Conservation (phyloP, 1,284 basidiomycete species). For the Trichosporon asahii region DNA sequence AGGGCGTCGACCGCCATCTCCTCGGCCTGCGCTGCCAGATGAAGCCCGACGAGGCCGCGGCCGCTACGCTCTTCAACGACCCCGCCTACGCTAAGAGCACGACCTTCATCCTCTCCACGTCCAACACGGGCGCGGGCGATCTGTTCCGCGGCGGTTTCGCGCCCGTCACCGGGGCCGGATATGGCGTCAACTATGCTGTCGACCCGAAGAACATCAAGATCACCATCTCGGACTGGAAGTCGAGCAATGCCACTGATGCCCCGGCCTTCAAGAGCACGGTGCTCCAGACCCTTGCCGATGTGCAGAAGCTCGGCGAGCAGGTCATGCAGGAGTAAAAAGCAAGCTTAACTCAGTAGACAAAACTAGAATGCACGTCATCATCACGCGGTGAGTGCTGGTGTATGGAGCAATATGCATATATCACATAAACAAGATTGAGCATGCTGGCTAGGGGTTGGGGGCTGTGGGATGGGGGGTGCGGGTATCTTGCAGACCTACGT, state of each 20-base stretch:
- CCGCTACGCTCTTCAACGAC: slow-evolving; percentile 15
- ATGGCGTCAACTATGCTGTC: slow-evolving; percentile 21
- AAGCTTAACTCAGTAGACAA: not conserved
- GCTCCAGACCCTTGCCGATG: slow-evolving; percentile 12
- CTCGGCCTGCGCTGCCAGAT: slow-evolving; percentile 21
- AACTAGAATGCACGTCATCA: not conserved
- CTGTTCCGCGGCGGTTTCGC: slow-evolving; percentile 22
- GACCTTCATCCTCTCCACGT: slow-evolving; percentile 19
- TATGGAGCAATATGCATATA: slow-evolving; percentile 11
- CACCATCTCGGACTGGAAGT: slow-evolving; percentile 16
- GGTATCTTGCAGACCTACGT: too few species aligned
- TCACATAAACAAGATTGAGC: slow-evolving; percentile 8
- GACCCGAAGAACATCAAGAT: slow-evolving; percentile 22
- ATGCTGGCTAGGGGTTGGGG: not conserved
- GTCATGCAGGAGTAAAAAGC: not conserved
- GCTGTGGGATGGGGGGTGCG: not conserved
- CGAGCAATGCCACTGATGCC: slow-evolving; percentile 10
- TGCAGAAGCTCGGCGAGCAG: slow-evolving; percentile 12
- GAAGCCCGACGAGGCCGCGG: slow-evolving; percentile 9
- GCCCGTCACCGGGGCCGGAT: slow-evolving; percentile 15
- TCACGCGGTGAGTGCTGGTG: not conserved
- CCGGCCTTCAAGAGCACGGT: slow-evolving; percentile 12
- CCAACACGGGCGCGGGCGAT: slow-evolving; percentile 20
- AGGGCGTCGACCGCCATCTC: slow-evolving; percentile 22
- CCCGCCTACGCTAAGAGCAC: slow-evolving; percentile 14